Evolutionary conservation across 306 rosid genomes (phyloP).

Genomic region (Dicorynia guianensis): DNA sequence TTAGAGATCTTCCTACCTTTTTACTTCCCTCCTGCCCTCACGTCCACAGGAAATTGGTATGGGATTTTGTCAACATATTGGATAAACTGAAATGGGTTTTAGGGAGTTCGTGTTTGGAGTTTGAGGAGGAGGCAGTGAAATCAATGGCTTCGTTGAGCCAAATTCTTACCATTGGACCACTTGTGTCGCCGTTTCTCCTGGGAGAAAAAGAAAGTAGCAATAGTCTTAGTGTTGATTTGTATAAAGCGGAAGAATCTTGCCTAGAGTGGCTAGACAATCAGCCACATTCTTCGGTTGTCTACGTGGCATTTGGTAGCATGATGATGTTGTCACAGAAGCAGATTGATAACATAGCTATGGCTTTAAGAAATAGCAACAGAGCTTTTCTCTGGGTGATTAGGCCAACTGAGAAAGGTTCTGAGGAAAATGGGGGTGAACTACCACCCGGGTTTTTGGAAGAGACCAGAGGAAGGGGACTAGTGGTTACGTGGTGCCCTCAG

Average conservation of each 20-base stretch:
- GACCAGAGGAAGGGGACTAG: conserved; percentile 38
- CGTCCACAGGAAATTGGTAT: not conserved
- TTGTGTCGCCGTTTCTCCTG: conserved; percentile 47
- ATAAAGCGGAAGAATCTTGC: conserved; percentile 45
- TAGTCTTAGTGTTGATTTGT: conserved; percentile 28
- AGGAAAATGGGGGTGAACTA: conserved; percentile 9
- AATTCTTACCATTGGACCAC: conserved; percentile 48
- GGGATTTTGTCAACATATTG: conserved; percentile 10
- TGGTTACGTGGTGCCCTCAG: conserved; percentile 58
- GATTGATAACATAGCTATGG: conserved; percentile 44
- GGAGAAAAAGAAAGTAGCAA: conserved; percentile 40
- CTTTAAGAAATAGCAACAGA: conserved; percentile 41
- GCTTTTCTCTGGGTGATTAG: conserved; percentile 55
- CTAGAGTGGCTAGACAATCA: conserved; percentile 46
- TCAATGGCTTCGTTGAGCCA: conserved; percentile 44
- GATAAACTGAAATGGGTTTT: conserved; percentile 44
- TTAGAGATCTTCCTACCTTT: conserved; percentile 49
- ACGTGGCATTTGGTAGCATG: conserved; percentile 55
- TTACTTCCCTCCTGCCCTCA: conserved; percentile 40
- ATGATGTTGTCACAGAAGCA: conserved; percentile 42
- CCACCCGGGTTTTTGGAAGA: conserved; percentile 43
- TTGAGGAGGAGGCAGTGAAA: conserved; percentile 46
- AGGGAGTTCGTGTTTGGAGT: conserved; percentile 48
- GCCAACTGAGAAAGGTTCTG: conserved; percentile 12
- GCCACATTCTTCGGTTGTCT: conserved; percentile 43